Conservation (phyloP, 2,329 filamentous ascomycete genomes). For the Clonostachys sp. region DNA sequence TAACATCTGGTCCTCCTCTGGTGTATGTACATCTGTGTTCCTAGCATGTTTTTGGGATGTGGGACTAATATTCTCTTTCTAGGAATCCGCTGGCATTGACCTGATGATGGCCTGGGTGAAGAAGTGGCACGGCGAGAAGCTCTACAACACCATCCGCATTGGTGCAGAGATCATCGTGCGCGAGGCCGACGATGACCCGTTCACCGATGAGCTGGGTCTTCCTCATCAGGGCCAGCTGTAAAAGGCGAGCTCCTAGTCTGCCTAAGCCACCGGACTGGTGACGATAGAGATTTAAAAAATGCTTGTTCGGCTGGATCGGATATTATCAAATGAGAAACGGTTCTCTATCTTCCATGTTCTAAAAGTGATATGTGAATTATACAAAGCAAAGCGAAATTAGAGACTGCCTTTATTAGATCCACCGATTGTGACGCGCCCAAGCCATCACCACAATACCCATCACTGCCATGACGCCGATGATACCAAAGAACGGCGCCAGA, state of each 20-base stretch:
- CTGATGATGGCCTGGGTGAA: not conserved
- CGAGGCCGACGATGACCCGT: slow-evolving; percentile 1
- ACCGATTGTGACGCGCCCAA: slow-evolving; percentile 38
- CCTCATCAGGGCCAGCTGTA: not conserved
- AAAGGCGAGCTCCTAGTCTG: too few relatives aligned
- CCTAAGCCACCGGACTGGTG: too few relatives aligned
- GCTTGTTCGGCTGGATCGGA: too few relatives aligned
- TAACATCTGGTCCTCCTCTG: slow-evolving; percentile 56
- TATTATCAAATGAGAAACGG: too few relatives aligned
- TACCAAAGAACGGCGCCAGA: slow-evolving; percentile 49
- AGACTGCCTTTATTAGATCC: slow-evolving; percentile 31
- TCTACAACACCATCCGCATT: not conserved
- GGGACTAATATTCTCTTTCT: not conserved
- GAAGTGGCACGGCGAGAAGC: slow-evolving; percentile 1
- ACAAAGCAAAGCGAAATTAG: not conserved
- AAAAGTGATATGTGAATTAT: too few relatives aligned
- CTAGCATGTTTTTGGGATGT: not conserved
- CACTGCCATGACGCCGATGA: slow-evolving; percentile 45
- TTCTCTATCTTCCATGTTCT: too few relatives aligned
- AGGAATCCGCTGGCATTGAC: slow-evolving; percentile 2
- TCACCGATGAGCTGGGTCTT: not conserved
- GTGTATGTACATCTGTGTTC: not conserved
- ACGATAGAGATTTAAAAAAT: too few relatives aligned
- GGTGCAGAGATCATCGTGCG: not conserved
- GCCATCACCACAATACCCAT: slow-evolving; percentile 42